Percentiles rank a stretch among this genome's conserved stretches.
These are phyloP conservation scores for Yamadazyma trypodendri DNA, from an alignment of 1,139 yeast species.

Conservation along the genomic window DNA sequence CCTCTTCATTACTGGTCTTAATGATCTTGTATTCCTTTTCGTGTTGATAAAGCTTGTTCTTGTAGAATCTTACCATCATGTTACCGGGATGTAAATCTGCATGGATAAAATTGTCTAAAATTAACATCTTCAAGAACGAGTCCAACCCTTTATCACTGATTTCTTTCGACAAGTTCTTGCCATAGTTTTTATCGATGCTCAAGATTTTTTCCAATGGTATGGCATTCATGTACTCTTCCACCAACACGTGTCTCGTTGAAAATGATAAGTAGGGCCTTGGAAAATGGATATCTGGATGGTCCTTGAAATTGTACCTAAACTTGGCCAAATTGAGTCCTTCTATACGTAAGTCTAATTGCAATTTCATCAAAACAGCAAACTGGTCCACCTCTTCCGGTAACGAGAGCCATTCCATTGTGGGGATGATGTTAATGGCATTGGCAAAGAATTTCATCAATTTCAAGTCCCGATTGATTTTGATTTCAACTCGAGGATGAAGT, in stretches of 20 bases:
- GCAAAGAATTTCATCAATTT: slow-evolving; percentile 85
- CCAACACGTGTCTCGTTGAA: slow-evolving; percentile 71
- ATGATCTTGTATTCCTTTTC: slow-evolving; percentile 49
- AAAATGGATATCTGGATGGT: slow-evolving; percentile 66
- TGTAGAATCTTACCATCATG: slow-evolving; percentile 76
- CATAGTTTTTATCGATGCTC: slow-evolving; percentile 39
- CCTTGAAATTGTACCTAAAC: slow-evolving; percentile 62
- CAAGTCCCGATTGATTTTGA: slow-evolving; percentile 74
- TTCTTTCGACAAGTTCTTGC: slow-evolving; percentile 62
- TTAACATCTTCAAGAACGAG: slow-evolving; percentile 88
- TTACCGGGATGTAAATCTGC: slow-evolving; percentile 98
- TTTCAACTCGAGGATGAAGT: slow-evolving; percentile 81
- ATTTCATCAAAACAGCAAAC: slow-evolving; percentile 78
- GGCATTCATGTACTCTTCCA: slow-evolving; percentile 84
- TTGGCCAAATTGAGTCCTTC: slow-evolving; percentile 79
- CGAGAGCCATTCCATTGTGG: slow-evolving; percentile 97
- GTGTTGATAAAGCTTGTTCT: slow-evolving; percentile 45
- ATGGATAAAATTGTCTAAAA: slow-evolving; percentile 89
- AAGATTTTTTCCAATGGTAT: slow-evolving; percentile 75
- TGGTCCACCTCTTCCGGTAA: slow-evolving; percentile 93
- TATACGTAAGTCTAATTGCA: slow-evolving; percentile 85
- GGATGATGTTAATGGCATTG: slow-evolving; percentile 59
- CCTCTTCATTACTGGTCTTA: slow-evolving; percentile 43
- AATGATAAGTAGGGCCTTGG: slow-evolving; percentile 72
- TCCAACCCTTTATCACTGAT: slow-evolving; percentile 87